phyloP scores from a whole-genome alignment of 78 protist species.

The Parvularia atlantis region DNA sequence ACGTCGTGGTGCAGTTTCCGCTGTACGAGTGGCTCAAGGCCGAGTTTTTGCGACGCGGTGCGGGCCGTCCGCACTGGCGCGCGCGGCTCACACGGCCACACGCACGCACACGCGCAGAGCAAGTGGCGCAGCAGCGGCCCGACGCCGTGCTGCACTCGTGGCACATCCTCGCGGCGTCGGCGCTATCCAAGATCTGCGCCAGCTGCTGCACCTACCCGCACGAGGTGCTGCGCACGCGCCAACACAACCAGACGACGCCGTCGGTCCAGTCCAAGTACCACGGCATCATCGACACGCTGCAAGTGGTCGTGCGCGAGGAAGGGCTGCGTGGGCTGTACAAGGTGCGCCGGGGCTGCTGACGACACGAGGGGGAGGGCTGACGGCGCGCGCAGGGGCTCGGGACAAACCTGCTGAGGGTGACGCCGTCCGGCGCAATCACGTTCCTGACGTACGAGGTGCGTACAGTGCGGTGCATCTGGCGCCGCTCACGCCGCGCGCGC shows the following conservation, averaged over 20 bases:
- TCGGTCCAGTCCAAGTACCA: constrained; percentile 14
- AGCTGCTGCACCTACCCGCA: constrained; percentile 67
- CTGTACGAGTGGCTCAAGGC: constrained; percentile 53
- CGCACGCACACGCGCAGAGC: background rate
- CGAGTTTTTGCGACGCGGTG: background rate
- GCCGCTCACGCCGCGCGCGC: no score
- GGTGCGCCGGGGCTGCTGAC: no score
- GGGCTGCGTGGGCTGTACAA: constrained; percentile 59
- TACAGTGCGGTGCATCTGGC: no score
- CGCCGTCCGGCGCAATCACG: constrained; percentile 66
- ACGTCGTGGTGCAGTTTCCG: constrained; percentile 77
- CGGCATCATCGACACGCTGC: constrained; percentile 1
- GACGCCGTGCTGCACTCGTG: background rate
- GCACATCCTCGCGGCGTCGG: constrained; percentile 48
- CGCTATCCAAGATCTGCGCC: constrained; percentile 50
- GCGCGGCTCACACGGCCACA: background rate
- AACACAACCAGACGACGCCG: constrained; percentile 40
- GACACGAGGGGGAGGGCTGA: no score
- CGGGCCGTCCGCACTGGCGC: background rate
- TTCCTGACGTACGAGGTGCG: constrained; percentile 57
- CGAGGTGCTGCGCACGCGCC: constrained; percentile 45
- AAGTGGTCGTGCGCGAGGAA: constrained; percentile 31
- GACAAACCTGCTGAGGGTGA: constrained; percentile 52
- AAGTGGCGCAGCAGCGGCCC: background rate
- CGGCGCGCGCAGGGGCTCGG: constrained; percentile 72